A percentile compares a stretch with the other conserved stretches of the same genome.
These are phyloP conservation scores for Fusarium solani-melongenae DNA, from an alignment of 2,329 filamentous ascomycete genomes.

Conservation along the genomic window DNA sequence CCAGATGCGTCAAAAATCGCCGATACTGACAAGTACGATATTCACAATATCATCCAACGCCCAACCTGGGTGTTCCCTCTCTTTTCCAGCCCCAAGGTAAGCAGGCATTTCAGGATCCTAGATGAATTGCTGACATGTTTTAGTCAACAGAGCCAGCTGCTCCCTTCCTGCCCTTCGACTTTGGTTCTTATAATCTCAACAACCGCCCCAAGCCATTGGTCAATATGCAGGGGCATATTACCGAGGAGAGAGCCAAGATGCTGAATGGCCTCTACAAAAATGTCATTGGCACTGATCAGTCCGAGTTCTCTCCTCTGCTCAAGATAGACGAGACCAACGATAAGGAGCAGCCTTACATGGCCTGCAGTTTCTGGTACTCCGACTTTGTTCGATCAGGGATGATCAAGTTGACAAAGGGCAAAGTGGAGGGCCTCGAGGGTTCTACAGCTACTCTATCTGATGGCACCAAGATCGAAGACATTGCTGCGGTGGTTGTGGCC, in stretches of 20 bases:
- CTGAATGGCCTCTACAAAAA: conserved; percentile 63
- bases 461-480: conserved; percentile 57
- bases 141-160: conserved; percentile 61
- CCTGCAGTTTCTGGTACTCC: conserved; percentile 77
- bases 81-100: conserved; percentile 62
- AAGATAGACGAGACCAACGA: conserved; percentile 53
- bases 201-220: conserved; percentile 68
- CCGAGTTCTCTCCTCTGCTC: conserved; percentile 57
- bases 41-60: conserved; percentile 76
- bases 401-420: conserved; percentile 64
- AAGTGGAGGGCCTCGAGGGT: conserved; percentile 50
- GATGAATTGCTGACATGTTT: background rate
- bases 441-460: conserved; percentile 49
- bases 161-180: conserved; percentile 77
- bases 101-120: background rate
- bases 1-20: conserved; percentile 55
- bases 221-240: conserved; percentile 74
- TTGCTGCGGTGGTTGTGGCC: conserved; percentile 77
- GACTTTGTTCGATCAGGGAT: conserved; percentile 77
- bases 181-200: conserved; percentile 76
- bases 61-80: conserved; percentile 79
- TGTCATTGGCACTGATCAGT: conserved; percentile 65
- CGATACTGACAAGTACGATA: conserved; percentile 61
- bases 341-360: conserved; percentile 70
- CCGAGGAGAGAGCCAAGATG: conserved; percentile 64